Base-by-base conservation (phyloP, 345 rosid species). In the Balakata baccata region DNA sequence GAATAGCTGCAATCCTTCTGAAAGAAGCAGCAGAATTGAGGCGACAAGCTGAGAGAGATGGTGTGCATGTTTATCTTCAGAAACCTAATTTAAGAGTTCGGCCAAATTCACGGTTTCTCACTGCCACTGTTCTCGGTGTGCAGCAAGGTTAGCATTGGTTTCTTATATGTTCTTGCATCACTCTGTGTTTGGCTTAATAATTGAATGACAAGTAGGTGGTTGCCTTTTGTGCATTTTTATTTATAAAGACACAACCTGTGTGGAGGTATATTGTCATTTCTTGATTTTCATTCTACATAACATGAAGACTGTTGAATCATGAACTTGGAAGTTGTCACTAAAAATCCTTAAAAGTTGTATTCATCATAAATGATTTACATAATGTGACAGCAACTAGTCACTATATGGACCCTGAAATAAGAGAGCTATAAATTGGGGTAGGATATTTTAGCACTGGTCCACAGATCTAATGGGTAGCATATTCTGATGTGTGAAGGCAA, bases 21-120 rank as follows among this genome's bases (percentile, higher is more conserved):
- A 91, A 89, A 83, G 99, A 95, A 85, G 97, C 98, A 3, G 92
- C 94, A n/a, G 99, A 92, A 47, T 84, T 91, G 80, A 87, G 90
- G 65, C 83, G 83, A 57, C 87, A 82, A 83, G 97, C 97, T 64
- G 92, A 89, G 75, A 87, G 75, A 72, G 98, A 94, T 69, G 98
- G 97, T 0, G 86, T 90, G 4, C 84, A 86, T 78, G 97, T 82
- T 57, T 92, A 92, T 83, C 96, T 92, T 77, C 79, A 80, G 79
- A 78, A 86, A 77, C 96, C 92, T 64, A 80, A 68, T 23, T 81
- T 77, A 14, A 83, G 97, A 83, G 82, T 82, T 60, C 88, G 93
- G 63, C 94, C 98, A 14, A 94, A 94, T 77, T 87, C 97, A 4
- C 87, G 94, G 69, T 92, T 94, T 82, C 98, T 90, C 46, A 86